These are phyloP conservation scores for Didymella arachidicola DNA, from an alignment of 2,329 filamentous ascomycete species.

Conservation along the genomic window DNA sequence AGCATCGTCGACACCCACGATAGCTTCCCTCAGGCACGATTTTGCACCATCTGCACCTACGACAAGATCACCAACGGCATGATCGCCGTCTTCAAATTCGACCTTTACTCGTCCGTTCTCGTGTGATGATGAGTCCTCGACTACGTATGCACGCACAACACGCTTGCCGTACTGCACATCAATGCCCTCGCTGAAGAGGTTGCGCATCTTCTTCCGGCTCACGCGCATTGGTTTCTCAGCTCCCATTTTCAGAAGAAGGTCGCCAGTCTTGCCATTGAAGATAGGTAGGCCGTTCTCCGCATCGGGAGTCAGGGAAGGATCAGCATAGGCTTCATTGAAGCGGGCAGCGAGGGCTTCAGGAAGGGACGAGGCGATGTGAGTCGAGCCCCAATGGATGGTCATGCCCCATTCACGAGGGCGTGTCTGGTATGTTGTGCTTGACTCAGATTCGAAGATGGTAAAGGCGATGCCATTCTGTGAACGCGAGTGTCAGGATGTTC, in stretches of 20 bases:
- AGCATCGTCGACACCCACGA: constrained; percentile 28
- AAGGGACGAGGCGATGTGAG: constrained; percentile 31
- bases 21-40: constrained; percentile 25
- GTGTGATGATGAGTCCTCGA: constrained; percentile 16
- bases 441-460: constrained; percentile 28
- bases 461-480: constrained; percentile 20
- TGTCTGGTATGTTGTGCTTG: constrained; percentile 25
- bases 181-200: constrained; percentile 33
- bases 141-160: constrained; percentile 16
- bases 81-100: constrained; percentile 31
- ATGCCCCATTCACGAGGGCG: constrained; percentile 40
- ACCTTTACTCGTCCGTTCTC: constrained; percentile 26
- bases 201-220: constrained; percentile 33
- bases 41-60: constrained; percentile 35
- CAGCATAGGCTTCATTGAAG: constrained; percentile 36
- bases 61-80: constrained; percentile 28
- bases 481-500: constrained; percentile 8
- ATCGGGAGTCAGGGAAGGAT: constrained; percentile 24
- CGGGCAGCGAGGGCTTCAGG: constrained; percentile 27
- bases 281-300: constrained; percentile 35
- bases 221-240: constrained; percentile 33
- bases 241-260: constrained; percentile 33
- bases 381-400: constrained; percentile 36
- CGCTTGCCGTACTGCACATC: constrained; percentile 35
- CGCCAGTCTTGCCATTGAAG: constrained; percentile 37